phyloP scores from a whole-genome alignment of 2,329 filamentous ascomycete species.

The Rutstroemia sp. region DNA sequence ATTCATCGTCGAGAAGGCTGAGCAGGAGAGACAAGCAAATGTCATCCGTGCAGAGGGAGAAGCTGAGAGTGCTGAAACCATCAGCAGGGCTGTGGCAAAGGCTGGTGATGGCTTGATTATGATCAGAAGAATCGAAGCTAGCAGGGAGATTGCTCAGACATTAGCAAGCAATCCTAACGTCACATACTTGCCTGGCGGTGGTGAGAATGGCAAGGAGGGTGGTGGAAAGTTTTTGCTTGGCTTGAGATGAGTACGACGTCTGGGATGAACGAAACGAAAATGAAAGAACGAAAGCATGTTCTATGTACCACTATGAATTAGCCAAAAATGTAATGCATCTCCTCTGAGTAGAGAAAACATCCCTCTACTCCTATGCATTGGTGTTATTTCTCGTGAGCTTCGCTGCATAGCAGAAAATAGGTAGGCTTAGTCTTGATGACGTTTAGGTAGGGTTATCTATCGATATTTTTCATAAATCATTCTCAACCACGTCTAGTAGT shows the following conservation, averaged over 20 bases:
- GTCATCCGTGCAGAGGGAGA: slow-evolving; percentile 98
- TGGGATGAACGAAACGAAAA: background rate
- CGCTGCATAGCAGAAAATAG: too few relatives aligned
- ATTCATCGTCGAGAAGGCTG: slow-evolving; percentile 97
- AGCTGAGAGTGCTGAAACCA: slow-evolving; percentile 92
- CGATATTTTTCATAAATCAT: too few relatives aligned
- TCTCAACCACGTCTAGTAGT: too few relatives aligned
- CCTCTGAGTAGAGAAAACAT: too few relatives aligned
- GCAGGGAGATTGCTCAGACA: slow-evolving; percentile 89
- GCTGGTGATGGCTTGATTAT: slow-evolving; percentile 86
- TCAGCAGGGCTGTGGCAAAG: slow-evolving; percentile 89
- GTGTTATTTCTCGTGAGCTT: too few relatives aligned
- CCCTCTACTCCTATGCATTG: too few relatives aligned
- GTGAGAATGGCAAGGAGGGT: slow-evolving; percentile 47
- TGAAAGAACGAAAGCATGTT: slow-evolving; percentile 1
- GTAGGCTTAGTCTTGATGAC: too few relatives aligned
- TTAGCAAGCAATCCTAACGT: slow-evolving; percentile 89
- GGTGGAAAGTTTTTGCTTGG: slow-evolving; percentile 59
- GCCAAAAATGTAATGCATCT: background rate
- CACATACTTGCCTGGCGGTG: slow-evolving; percentile 80
- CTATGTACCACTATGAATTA: slow-evolving; percentile 9
- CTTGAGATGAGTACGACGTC: slow-evolving; percentile 38
- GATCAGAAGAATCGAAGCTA: slow-evolving; percentile 96
- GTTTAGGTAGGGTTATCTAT: too few relatives aligned
- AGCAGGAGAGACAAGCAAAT: slow-evolving; percentile 97